Conservation (phyloP, 495 filamentous ascomycete genomes). For the Filosporella fistucella region DNA sequence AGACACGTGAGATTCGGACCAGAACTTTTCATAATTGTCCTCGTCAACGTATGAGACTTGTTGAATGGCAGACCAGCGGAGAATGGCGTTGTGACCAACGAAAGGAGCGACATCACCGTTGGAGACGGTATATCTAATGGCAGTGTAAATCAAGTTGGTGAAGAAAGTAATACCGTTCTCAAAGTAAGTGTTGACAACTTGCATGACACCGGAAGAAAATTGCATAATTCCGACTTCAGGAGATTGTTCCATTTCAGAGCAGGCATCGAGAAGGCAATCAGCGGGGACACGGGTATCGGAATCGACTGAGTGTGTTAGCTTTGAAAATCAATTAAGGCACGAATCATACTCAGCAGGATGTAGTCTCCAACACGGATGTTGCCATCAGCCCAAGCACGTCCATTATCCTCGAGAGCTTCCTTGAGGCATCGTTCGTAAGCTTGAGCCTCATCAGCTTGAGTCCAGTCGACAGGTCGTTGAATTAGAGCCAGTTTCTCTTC, state of each 20-base stretch:
- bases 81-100: constrained; percentile 73
- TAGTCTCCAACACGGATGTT: constrained; percentile 79
- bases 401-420: constrained; percentile 64
- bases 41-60: constrained; percentile 65
- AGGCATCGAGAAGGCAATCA: constrained; percentile 73
- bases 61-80: constrained; percentile 76
- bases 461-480: constrained; percentile 57
- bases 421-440: constrained; percentile 65
- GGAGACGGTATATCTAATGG: constrained; percentile 71
- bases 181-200: constrained; percentile 69
- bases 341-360: constrained; percentile 52
- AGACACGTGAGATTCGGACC: constrained; percentile 78
- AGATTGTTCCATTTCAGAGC: constrained; percentile 74
- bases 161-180: constrained; percentile 81
- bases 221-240: constrained; percentile 80
- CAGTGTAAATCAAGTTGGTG: constrained; percentile 77
- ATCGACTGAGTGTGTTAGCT: constrained; percentile 46
- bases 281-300: constrained; percentile 72
- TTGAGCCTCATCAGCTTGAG: constrained; percentile 62
- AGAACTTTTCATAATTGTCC: constrained; percentile 72
- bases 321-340: constrained; percentile 13
- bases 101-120: constrained; percentile 84
- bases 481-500: constrained; percentile 61
- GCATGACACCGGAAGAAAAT: constrained; percentile 78
- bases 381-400: constrained; percentile 73